Evolutionary conservation across 2,329 filamentous ascomycete genomes (phyloP), one percentile per base, ranked within the genome.

Genomic region (Fusarium temperatum): DNA sequence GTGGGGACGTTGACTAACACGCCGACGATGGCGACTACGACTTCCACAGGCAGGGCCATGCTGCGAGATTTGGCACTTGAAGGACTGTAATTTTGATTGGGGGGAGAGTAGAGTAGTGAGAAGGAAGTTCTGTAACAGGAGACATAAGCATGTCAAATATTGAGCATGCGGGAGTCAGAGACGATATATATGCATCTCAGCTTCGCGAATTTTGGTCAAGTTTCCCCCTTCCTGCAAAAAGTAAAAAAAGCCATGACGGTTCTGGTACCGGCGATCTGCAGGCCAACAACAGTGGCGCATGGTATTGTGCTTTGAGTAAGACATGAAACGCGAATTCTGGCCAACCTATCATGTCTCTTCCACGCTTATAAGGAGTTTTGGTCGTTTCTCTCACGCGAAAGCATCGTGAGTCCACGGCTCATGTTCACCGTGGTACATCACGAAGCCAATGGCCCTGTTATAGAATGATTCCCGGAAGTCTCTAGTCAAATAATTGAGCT

Each of bases 1-100:
- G 69, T 36, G 13, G 70, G 70, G 1, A 70, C 3, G 10, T 69
- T 73, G 5, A 73, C 47, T 12, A 73, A 32, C 0, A 73, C 60
- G 3, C 65, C 70, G 5, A 66, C 24, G 0, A 66, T 47, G 2
- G 70, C 44, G 4, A 73, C 44, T 14, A 70, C 47, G 1, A 32
- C 39, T 12, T 73, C 70, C 2, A 35, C 5, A 2, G 68, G 64
- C 24, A 64, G 6, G 20, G 18, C 13, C 6, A 47, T 15, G 1
- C 3, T 22, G 13, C 6, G 2, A 22, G 18, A 2, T 2, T 17
- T 54, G 18, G n/a, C 3, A 22, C 3, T 1, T 53, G 7, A 20
- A 22, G 1, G 0, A 2, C 28, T 0, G 10, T 0, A 14, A 26
- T 18, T 20, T 14, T 20, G n/a, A n/a, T n/a, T n/a, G n/a, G n/a